Conservation (phyloP, 352 stramenopile species). For the Labyrinthula sp. region DNA sequence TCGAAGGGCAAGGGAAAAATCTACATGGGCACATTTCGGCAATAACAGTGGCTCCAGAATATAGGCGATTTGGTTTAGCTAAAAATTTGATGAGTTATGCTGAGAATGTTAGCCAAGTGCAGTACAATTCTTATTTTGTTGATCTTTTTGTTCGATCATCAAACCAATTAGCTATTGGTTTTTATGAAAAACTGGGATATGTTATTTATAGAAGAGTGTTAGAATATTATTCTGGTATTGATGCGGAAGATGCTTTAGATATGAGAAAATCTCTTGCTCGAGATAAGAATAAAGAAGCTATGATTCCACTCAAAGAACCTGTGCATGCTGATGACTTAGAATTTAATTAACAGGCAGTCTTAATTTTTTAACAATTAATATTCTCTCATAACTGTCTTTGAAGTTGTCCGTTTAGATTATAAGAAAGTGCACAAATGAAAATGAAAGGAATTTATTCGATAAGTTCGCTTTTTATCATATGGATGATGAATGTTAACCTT, state of each 20-base stretch:
- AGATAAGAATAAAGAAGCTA: conserved; percentile 62
- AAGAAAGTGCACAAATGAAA: too few species aligned
- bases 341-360: conserved; percentile 32
- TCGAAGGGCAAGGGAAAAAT: conserved; percentile 66
- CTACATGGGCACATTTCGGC: conserved; percentile 94
- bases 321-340: conserved; percentile 53
- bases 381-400: neutral
- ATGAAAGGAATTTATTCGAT: too few species aligned
- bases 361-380: conserved; percentile 11
- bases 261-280: conserved; percentile 68
- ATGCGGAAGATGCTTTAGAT: conserved; percentile 52
- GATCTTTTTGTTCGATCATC: conserved; percentile 91
- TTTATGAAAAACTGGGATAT: conserved; percentile 78
- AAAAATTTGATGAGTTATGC: conserved; percentile 38
- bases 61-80: conserved; percentile 45
- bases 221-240: conserved; percentile 66
- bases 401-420: too few species aligned
- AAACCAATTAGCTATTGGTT: conserved; percentile 68
- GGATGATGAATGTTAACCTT: too few species aligned
- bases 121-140: conserved; percentile 84
- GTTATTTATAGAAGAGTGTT: conserved; percentile 65
- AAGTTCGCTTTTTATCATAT: too few species aligned
- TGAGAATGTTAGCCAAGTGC: too few species aligned
- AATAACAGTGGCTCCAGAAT: conserved; percentile 85
- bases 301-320: conserved; percentile 58